phyloP scores from a whole-genome alignment of 257 asterid genomes.

The Salvia rosmarinus region DNA sequence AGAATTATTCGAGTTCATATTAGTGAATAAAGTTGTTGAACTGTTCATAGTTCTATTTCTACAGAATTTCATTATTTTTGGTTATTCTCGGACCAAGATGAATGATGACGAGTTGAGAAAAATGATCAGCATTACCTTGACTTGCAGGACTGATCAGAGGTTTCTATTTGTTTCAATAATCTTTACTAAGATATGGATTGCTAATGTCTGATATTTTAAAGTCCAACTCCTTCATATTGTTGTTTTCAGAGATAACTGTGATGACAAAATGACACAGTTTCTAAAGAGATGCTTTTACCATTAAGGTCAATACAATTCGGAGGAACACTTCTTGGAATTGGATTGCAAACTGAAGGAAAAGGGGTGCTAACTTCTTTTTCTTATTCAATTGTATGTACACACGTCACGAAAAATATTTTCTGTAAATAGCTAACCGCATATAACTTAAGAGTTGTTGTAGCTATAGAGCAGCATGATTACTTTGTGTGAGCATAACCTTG shows the following conservation, averaged over 20 bases:
- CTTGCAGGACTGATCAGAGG: too few relatives aligned
- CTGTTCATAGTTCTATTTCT: too few relatives aligned
- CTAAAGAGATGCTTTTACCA: slow-evolving; percentile 77
- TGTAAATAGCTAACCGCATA: not conserved
- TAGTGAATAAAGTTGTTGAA: too few relatives aligned
- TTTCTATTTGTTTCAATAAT: too few relatives aligned
- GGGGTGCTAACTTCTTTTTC: slow-evolving; percentile 52
- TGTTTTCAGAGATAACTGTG: slow-evolving; percentile 67
- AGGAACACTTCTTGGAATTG: slow-evolving; percentile 65
- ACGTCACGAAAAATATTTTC: not conserved
- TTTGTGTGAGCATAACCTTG: not conserved
- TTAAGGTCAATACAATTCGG: slow-evolving; percentile 80
- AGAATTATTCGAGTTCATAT: too few relatives aligned
- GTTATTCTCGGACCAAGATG: too few relatives aligned
- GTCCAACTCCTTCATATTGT: slow-evolving; percentile 22
- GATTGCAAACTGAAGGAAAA: slow-evolving; percentile 57
- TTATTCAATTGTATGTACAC: not conserved
- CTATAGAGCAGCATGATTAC: not conserved
- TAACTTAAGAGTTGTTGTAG: not conserved
- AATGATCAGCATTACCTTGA: too few relatives aligned
- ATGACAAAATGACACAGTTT: slow-evolving; percentile 72
- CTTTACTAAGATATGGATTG: not conserved
- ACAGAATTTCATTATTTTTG: too few relatives aligned
- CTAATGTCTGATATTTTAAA: not conserved
- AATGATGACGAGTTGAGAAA: too few relatives aligned